Conservation (phyloP, 306 rosid genomes). For the Castanospermum australe region DNA sequence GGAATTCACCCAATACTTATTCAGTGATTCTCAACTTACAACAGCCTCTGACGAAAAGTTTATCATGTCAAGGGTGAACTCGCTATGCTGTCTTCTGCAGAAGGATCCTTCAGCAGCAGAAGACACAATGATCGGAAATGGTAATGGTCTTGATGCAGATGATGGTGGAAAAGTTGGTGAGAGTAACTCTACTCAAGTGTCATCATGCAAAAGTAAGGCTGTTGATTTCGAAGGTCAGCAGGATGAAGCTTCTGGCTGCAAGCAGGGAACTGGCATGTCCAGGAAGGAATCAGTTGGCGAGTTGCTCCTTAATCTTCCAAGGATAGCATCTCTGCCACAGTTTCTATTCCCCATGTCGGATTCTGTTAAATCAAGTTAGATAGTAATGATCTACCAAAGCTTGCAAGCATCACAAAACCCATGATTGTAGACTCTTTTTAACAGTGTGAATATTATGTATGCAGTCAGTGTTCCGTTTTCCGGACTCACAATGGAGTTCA, state of each 20-base stretch:
- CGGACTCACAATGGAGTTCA: slow-evolving; percentile 36
- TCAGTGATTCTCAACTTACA: slow-evolving; percentile 49
- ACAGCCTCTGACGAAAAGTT: slow-evolving; percentile 55
- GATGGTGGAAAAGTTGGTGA: slow-evolving; percentile 24
- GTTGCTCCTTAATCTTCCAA: slow-evolving; percentile 67
- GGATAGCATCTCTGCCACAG: slow-evolving; percentile 77
- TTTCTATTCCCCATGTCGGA: slow-evolving; percentile 54
- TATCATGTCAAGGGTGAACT: slow-evolving; percentile 74
- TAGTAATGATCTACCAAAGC: slow-evolving; percentile 9
- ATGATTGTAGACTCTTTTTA: background rate
- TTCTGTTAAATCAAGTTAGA: slow-evolving; percentile 44
- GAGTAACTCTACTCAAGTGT: slow-evolving; percentile 24
- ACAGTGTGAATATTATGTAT: slow-evolving; percentile 36
- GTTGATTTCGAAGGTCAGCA: slow-evolving; percentile 29
- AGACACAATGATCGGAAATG: slow-evolving; percentile 23
- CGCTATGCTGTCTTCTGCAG: slow-evolving; percentile 70
- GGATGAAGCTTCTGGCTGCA: slow-evolving; percentile 35
- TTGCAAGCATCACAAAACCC: slow-evolving; percentile 10
- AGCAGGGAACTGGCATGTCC: slow-evolving; percentile 46
- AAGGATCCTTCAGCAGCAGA: slow-evolving; percentile 52
- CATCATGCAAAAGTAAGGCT: slow-evolving; percentile 26
- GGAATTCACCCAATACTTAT: slow-evolving; percentile 64
- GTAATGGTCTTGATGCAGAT: background rate
- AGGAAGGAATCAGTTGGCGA: slow-evolving; percentile 78
- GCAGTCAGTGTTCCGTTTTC: slow-evolving; percentile 5